Base-by-base conservation (phyloP, 352 stramenopile genomes). In the Pythium volutum region DNA sequence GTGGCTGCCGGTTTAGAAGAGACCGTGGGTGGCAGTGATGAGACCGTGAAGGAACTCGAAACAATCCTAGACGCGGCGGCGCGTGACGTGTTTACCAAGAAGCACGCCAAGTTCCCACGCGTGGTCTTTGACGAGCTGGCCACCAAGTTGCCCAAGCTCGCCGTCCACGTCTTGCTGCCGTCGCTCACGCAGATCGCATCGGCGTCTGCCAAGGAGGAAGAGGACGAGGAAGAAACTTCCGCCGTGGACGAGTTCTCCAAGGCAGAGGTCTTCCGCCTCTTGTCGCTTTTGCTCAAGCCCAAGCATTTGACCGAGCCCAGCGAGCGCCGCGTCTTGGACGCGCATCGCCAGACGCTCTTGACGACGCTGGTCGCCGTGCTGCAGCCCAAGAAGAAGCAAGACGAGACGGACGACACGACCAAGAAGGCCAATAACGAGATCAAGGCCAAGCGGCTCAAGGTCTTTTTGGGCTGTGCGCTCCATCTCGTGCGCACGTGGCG, bases 361-460 rank as follows among this genome's bases (percentile, higher is more conserved):
- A 68, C 48, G 25, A 76, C 82, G 34, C 53, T 89, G 20, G 47
- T 89, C 31, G 60, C 62, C 31, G 57, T 85, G 70, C 42, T 92
- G 67, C 43, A 62, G 27, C 54, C 56, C 8, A 62, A 62, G 34
- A 66, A 53, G 20, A 43, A 53, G 3, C 59, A 62, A 27, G 63
- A 53, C 7, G 43, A 60, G 27, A 49, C 22, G 20, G 64, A 70
- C 2, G 63, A 71, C 1, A 39, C 53, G 27, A 14, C 33, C 18
- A 63, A 58, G 54, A 68, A 54, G 41, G n/a, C n/a, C n/a, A 87
- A 83, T 68, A 74, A 72, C n/a, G 50, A 67, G 29, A 61, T 69
- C 36, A 89, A 88, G 64, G 62, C 83, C n/a, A 94, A 92, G 75
- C 81, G 79, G 15, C 65, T 94, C 56, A 92, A 91, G 73, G 56